Conservation (phyloP, 345 rosid species). For the Bruguiera sexangula region DNA sequence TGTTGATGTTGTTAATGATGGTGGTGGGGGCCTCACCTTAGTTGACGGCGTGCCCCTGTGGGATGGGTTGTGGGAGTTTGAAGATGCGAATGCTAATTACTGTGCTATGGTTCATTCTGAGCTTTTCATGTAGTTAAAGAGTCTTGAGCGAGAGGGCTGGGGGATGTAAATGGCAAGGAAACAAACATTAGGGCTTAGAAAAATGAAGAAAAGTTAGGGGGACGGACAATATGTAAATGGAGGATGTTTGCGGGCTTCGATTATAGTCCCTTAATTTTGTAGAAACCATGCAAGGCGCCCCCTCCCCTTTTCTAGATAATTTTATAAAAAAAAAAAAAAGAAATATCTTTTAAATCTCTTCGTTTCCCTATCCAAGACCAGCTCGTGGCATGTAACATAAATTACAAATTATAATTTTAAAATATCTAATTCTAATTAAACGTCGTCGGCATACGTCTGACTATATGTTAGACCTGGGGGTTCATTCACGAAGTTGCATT, state of each 20-base stretch:
- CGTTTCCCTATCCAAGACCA: too few relatives aligned
- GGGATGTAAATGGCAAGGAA: too few relatives aligned
- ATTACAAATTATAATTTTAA: too few relatives aligned
- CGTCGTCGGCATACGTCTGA: too few relatives aligned
- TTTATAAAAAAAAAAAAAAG: too few relatives aligned
- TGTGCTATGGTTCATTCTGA: conserved; percentile 58
- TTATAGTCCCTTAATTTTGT: conserved; percentile 11
- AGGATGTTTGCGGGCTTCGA: conserved; percentile 18
- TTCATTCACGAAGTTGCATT: too few relatives aligned
- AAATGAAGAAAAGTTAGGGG: background rate
- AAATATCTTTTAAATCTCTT: too few relatives aligned
- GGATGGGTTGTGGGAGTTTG: conserved; percentile 73
- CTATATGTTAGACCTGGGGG: too few relatives aligned
- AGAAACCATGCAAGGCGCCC: background rate
- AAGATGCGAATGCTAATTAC: conserved; percentile 67
- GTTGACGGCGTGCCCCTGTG: conserved; percentile 22
- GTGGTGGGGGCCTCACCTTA: background rate
- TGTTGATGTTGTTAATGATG: background rate
- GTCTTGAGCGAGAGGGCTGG: too few relatives aligned
- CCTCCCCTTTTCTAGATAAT: background rate
- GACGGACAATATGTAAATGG: conserved; percentile 9
- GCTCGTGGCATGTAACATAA: too few relatives aligned
- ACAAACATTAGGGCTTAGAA: too few relatives aligned
- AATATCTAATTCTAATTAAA: too few relatives aligned
- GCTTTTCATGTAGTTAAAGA: conserved; percentile 21